These are phyloP conservation scores for Chrysanthemum seticuspe DNA, from an alignment of 129 eudicot genomes.

Conservation along the genomic window DNA sequence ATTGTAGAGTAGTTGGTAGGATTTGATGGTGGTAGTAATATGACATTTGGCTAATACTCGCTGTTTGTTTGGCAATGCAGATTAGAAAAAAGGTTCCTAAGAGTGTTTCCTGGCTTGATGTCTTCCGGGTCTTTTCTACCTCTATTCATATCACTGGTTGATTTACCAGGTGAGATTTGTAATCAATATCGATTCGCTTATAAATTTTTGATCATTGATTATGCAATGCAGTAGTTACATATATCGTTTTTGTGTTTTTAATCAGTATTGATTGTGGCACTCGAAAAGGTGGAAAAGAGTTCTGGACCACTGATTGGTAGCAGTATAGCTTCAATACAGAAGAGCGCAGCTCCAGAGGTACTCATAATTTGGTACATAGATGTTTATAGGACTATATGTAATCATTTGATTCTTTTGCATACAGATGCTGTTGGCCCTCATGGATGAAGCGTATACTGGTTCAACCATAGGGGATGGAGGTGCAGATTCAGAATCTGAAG, in stretches of 20 bases:
- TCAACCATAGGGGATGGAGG: slow-evolving; percentile 93
- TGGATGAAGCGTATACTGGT: slow-evolving; percentile 99
- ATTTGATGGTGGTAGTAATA: no score
- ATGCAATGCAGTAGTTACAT: slow-evolving; percentile 13
- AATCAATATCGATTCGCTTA: background rate
- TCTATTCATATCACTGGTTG: slow-evolving; percentile 74
- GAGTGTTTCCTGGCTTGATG: slow-evolving; percentile 66
- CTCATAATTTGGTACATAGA: background rate
- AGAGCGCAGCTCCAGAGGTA: slow-evolving; percentile 96
- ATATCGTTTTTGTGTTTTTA: slow-evolving; percentile 18
- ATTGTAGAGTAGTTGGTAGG: background rate
- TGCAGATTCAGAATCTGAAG: slow-evolving; percentile 89
- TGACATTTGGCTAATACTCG: no score
- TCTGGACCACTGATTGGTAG: slow-evolving; percentile 89
- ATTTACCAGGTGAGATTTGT: slow-evolving; percentile 68
- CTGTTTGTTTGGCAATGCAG: slow-evolving; percentile 36
- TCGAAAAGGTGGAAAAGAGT: slow-evolving; percentile 85
- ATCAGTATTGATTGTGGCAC: slow-evolving; percentile 81
- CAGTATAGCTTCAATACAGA: slow-evolving; percentile 91
- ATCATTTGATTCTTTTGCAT: slow-evolving; percentile 18
- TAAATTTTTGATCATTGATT: background rate
- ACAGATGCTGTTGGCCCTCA: slow-evolving; percentile 93
- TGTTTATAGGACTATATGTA: background rate
- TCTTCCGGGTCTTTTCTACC: slow-evolving; percentile 95
- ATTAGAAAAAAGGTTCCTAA: slow-evolving; percentile 61